These are phyloP conservation scores for Penicillium capsulatum DNA, from an alignment of 2,329 filamentous ascomycete genomes.

Conservation along the genomic window DNA sequence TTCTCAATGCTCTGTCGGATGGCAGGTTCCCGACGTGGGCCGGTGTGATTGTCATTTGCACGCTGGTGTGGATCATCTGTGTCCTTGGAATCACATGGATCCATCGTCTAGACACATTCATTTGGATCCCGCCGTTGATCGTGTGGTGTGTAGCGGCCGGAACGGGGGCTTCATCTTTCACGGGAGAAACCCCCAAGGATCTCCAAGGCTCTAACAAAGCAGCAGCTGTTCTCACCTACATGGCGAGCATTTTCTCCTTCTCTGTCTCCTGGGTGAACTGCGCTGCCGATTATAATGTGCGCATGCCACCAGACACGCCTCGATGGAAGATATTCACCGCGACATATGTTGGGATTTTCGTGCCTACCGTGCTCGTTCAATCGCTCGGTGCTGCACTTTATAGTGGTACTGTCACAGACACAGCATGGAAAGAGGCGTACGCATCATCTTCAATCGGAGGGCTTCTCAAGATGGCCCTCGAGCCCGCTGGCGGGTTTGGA, in stretches of 20 bases:
- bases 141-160: constrained; percentile 39
- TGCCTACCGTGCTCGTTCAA: constrained; percentile 33
- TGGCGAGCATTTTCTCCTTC: constrained; percentile 38
- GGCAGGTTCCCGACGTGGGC: constrained; percentile 37
- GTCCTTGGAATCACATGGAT: constrained; percentile 39
- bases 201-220: constrained; percentile 29
- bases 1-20: constrained; percentile 35
- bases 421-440: constrained; percentile 28
- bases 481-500: constrained; percentile 33
- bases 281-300: constrained; percentile 38
- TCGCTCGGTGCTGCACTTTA: constrained; percentile 33
- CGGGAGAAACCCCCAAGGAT: constrained; percentile 21
- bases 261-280: constrained; percentile 39
- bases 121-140: constrained; percentile 37
- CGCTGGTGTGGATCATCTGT: constrained; percentile 37
- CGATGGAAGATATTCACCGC: constrained; percentile 32
- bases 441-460: constrained; percentile 28
- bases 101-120: constrained; percentile 34
- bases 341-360: constrained; percentile 16
- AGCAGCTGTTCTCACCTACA: constrained; percentile 34
- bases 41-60: constrained; percentile 38
- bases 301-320: constrained; percentile 35
- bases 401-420: constrained; percentile 26
- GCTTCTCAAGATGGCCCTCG: constrained; percentile 29
- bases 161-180: constrained; percentile 34